Evolutionary conservation across 169 alveolate genomes (phyloP), one percentile per base, ranked within the genome.

Genomic region (Plasmodium billcollinsi): DNA sequence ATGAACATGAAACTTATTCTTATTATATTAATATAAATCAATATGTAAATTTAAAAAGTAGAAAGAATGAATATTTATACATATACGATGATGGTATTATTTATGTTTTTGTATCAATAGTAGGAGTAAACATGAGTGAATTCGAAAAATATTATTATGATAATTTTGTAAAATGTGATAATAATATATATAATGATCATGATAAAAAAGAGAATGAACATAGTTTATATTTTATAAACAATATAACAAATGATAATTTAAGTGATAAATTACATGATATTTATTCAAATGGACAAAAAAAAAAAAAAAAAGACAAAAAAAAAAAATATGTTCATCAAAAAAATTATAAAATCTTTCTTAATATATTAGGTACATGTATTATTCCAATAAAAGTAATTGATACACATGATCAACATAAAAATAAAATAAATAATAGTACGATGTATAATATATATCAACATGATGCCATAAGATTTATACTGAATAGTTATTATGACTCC

Each of bases 371-470:
- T 11, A 58, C 91, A 18, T 54, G 47, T 24, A 83, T 83, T 39
- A 52, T 83, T 58, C 91, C 91, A 21, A 83, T 83, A 39, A 67
- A 69, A 12, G 26, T 63, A 62, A 6, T 3, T 7, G 50, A 83
- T 26, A 24, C 20, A 69, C 21, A 21, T 61, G 21, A 54, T 15
- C 9, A 29, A 58, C 21, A 58, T 6, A 62, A 21, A 50, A 56
- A 56, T 21, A 56, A 18, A 18, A 18, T 11, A 20, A 56, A 63
- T 15, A 83, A 7, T 3, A 18, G 49, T 9, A 73, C 69, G 15
- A 70, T 33, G 8, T 83, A 83, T 73, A 69, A 83, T 83, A 15
- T 83, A 9, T 83, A 83, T 63, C 59, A 73, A 7, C 91, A 83
- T 70, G 73, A 69, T 56, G 50, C 47, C 18, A 71, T 83, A 56